A percentile compares a stretch with the other conserved stretches of the same genome.
These are phyloP conservation scores for Trichoderma sp. DNA, from an alignment of 2,329 filamentous ascomycete species.

Conservation along the genomic window DNA sequence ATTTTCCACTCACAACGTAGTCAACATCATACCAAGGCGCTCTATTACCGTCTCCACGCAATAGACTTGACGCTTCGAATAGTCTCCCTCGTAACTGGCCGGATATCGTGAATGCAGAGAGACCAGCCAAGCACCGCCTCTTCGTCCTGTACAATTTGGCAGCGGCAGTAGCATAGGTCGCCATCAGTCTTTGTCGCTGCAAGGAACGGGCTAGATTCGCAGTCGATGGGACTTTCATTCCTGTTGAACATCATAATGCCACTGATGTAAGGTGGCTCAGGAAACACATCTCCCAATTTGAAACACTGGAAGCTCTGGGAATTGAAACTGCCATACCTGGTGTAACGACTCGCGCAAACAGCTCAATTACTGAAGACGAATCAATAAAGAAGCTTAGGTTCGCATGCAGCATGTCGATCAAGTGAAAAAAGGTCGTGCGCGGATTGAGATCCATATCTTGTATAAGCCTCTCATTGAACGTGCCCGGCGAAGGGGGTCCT, in stretches of 20 bases:
- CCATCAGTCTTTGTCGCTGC: background rate
- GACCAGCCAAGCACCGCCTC: conserved; percentile 27
- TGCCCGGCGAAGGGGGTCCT: background rate
- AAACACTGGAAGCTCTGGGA: conserved; percentile 54
- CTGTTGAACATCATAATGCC: conserved; percentile 26
- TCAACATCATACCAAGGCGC: background rate
- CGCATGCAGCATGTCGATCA: conserved; percentile 56
- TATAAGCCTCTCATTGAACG: background rate
- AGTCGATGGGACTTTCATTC: conserved; percentile 27
- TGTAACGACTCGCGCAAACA: conserved; percentile 60
- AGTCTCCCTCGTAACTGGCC: conserved; percentile 30
- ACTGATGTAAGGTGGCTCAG: conserved; percentile 50
- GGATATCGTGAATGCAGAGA: conserved; percentile 29
- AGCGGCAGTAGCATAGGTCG: conserved; percentile 36
- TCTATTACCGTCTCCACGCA: background rate
- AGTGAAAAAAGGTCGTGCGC: conserved; percentile 55
- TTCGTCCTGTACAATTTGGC: conserved; percentile 26
- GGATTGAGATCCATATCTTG: conserved; percentile 1
- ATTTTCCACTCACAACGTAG: background rate
- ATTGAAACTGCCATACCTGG: conserved; percentile 49
- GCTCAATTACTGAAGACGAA: conserved; percentile 50
- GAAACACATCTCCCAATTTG: conserved; percentile 61
- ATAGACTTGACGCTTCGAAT: conserved; percentile 22
- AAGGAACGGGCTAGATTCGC: conserved; percentile 26
- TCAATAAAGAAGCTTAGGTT: conserved; percentile 34